These are phyloP conservation scores for Curvularia sp. DNA, from an alignment of 2,329 filamentous ascomycete genomes.

Conservation along the genomic window DNA sequence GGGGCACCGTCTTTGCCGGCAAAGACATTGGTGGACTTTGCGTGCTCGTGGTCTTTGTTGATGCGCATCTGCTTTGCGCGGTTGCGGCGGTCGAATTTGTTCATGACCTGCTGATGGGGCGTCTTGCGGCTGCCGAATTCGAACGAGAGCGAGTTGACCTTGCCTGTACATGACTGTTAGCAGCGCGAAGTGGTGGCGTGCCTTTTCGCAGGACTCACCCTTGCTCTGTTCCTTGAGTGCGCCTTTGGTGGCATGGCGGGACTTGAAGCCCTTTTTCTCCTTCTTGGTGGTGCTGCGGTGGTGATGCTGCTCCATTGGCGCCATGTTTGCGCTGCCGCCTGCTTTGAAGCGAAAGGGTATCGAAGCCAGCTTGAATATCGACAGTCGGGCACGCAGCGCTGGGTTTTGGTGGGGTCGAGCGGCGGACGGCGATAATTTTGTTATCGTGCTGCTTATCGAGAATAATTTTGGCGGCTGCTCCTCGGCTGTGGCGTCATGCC, in stretches of 20 bases:
- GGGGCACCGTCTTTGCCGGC: constrained; percentile 85
- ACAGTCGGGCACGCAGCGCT: constrained; percentile 20
- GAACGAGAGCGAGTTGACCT: constrained; percentile 65
- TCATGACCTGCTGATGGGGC: constrained; percentile 95
- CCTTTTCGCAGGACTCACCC: constrained; percentile 59
- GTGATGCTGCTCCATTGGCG: constrained; percentile 74
- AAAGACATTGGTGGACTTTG: constrained; percentile 81
- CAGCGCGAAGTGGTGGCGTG: background rate
- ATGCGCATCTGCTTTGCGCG: constrained; percentile 90
- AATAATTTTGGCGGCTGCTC: constrained; percentile 21
- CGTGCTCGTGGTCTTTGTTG: constrained; percentile 82
- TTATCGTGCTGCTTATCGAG: constrained; percentile 18
- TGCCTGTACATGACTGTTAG: constrained; percentile 63
- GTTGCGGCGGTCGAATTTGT: constrained; percentile 93
- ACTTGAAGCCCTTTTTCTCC: constrained; percentile 90
- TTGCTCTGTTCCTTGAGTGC: constrained; percentile 84
- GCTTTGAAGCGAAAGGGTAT: constrained; percentile 86
- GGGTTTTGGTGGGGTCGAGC: constrained; percentile 20
- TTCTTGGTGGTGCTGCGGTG: constrained; percentile 93
- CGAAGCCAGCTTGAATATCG: constrained; percentile 44
- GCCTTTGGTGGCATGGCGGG: constrained; percentile 86
- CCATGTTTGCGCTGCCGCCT: constrained; percentile 69
- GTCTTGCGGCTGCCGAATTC: constrained; percentile 82
- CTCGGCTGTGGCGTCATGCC: constrained; percentile 31
- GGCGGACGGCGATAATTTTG: constrained; percentile 37